Evolutionary conservation across 345 rosid species (phyloP).

Genomic region (Schrenkiella parvula): DNA sequence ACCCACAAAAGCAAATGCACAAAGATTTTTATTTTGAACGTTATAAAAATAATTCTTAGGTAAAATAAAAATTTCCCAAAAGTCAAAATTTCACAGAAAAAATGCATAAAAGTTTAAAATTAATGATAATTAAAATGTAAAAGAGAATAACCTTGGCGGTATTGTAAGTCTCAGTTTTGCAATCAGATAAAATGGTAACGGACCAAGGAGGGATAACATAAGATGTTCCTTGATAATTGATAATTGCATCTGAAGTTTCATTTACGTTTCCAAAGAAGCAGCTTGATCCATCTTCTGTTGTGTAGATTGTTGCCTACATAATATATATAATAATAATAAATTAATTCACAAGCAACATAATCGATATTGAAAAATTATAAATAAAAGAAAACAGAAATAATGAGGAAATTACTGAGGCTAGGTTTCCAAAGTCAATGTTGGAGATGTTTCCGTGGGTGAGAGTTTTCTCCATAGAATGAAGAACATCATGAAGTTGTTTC

Average conservation of each 20-base stretch:
- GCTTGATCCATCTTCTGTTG: conserved; percentile 39
- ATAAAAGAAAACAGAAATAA: too few species aligned
- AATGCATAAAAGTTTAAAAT: neutral
- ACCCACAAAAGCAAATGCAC: neutral
- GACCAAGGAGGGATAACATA: conserved; percentile 60
- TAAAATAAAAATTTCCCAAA: neutral
- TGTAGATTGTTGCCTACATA: conserved; percentile 44
- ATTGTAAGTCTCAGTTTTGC: conserved; percentile 43
- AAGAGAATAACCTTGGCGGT: conserved; percentile 43
- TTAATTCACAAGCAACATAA: neutral
- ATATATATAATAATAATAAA: neutral
- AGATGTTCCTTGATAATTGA: conserved; percentile 39
- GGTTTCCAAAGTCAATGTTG: conserved; percentile 36
- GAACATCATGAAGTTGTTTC: conserved; percentile 55
- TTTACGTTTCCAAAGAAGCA: conserved; percentile 58
- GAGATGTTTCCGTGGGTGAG: conserved; percentile 54
- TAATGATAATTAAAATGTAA: neutral
- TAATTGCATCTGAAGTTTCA: conserved; percentile 33
- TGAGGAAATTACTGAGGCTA: conserved; percentile 24
- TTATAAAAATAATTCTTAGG: neutral
- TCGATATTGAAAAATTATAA: neutral
- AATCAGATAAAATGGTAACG: conserved; percentile 55
- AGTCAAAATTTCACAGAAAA: neutral
- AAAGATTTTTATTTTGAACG: neutral
- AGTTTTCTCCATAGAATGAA: conserved; percentile 47